Evolutionary conservation across 345 rosid species (phyloP).

Genomic region (Conringia planisiliqua): DNA sequence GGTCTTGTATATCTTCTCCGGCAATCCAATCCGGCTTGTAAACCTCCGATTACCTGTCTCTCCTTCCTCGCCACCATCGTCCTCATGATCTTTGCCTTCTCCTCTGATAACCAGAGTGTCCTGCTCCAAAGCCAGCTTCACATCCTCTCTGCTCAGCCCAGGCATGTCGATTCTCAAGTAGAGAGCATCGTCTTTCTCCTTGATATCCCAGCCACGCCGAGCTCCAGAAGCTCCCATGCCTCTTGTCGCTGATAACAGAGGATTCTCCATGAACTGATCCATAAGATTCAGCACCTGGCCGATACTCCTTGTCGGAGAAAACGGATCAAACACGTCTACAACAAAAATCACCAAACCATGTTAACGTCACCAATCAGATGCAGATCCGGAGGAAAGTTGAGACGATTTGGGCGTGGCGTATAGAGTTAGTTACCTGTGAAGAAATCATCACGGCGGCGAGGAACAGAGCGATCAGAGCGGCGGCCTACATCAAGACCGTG

Average conservation of each 20-base stretch:
- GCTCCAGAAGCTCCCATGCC: constrained; percentile 37
- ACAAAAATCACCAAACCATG: not conserved
- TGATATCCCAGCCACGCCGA: constrained; percentile 47
- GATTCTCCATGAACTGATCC: constrained; percentile 57
- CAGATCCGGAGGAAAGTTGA: not conserved
- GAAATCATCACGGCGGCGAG: constrained; percentile 42
- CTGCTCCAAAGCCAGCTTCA: constrained; percentile 53
- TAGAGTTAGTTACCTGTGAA: constrained; percentile 40
- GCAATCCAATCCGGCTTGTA: constrained; percentile 41
- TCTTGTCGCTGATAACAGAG: constrained; percentile 37
- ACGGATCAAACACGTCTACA: constrained; percentile 56
- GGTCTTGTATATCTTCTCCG: constrained; percentile 25
- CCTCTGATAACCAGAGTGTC: constrained; percentile 63
- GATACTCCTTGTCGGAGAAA: constrained; percentile 59
- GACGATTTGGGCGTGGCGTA: not conserved
- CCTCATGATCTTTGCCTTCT: constrained; percentile 43
- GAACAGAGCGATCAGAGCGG: constrained; percentile 25
- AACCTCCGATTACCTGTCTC: constrained; percentile 37
- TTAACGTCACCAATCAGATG: not conserved
- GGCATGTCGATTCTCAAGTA: constrained; percentile 53
- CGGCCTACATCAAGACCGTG: constrained; percentile 22
- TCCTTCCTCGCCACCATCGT: constrained; percentile 11
- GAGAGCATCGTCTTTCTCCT: constrained; percentile 47
- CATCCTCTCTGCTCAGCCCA: constrained; percentile 56
- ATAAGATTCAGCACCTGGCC: constrained; percentile 61